phyloP scores from a whole-genome alignment of 106 monocot genomes.

The Acorus gramineus region DNA sequence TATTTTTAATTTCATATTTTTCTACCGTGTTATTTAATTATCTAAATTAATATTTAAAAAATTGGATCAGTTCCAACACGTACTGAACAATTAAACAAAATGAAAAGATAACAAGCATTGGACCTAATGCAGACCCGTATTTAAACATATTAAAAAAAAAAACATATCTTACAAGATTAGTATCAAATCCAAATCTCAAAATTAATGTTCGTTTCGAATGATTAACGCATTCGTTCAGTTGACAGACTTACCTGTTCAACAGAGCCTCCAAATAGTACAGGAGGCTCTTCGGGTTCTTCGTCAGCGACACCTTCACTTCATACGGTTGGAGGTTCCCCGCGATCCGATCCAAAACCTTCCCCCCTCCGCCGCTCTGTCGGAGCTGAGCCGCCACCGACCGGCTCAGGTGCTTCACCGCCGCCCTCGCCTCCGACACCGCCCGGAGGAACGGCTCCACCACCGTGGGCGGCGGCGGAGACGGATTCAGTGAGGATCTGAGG shows the following conservation, averaged over 20 bases:
- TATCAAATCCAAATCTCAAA: too few species aligned
- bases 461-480: not conserved
- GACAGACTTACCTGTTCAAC: constrained; percentile 18
- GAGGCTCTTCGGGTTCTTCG: constrained; percentile 7
- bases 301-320: not conserved
- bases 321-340: constrained; percentile 19
- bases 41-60: too few species aligned
- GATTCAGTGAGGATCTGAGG: constrained; percentile 19
- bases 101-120: too few species aligned
- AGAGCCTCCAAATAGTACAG: constrained; percentile 42
- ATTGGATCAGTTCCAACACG: too few species aligned
- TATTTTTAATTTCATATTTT: too few species aligned
- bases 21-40: too few species aligned
- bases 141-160: too few species aligned
- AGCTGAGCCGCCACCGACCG: constrained; percentile 36
- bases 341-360: constrained; percentile 12
- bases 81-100: too few species aligned
- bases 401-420: constrained; percentile 42
- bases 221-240: too few species aligned
- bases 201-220: too few species aligned
- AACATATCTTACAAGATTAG: too few species aligned
- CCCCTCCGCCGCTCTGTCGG: constrained; percentile 8
- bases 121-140: too few species aligned
- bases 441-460: constrained; percentile 40
- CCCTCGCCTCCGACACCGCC: constrained; percentile 40